Evolutionary conservation across 2,329 filamentous ascomycete species (phyloP).

Genomic region (Aspergillus aculeatus): DNA sequence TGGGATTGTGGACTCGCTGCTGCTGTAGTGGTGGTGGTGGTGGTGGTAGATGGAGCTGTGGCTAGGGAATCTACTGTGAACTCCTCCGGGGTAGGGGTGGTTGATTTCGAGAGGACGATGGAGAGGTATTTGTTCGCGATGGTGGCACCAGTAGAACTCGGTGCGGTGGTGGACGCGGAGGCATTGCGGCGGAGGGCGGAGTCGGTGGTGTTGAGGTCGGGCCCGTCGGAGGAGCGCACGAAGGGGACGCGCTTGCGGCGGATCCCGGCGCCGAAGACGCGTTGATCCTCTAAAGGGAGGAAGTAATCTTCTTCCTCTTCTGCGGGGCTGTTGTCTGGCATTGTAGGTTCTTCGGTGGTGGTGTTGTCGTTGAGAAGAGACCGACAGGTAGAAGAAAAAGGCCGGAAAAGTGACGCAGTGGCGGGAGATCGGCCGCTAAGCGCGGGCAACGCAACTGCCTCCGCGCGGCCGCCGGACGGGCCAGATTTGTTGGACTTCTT

Average conservation of each 20-base stretch:
- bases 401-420: constrained; percentile 16
- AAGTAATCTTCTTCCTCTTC: constrained; percentile 58
- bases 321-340: constrained; percentile 21
- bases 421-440: constrained; percentile 26
- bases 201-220: constrained; percentile 33
- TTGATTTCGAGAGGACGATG: constrained; percentile 42
- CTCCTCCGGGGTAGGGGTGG: background rate
- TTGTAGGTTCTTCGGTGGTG: background rate
- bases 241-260: constrained; percentile 62
- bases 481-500: background rate
- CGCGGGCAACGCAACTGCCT: background rate
- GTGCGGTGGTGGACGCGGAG: constrained; percentile 17
- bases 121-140: constrained; percentile 47
- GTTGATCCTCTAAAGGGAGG: constrained; percentile 58
- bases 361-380: background rate
- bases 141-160: constrained; percentile 23
- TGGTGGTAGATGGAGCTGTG: background rate
- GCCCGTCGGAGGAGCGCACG: constrained; percentile 50
- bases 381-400: background rate
- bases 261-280: constrained; percentile 62
- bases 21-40: background rate
- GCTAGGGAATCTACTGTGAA: background rate
- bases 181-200: constrained; percentile 27
- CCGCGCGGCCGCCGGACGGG: background rate
- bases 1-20: background rate